phyloP scores from a whole-genome alignment of 306 rosid species.

The Astragalus membranaceus region DNA sequence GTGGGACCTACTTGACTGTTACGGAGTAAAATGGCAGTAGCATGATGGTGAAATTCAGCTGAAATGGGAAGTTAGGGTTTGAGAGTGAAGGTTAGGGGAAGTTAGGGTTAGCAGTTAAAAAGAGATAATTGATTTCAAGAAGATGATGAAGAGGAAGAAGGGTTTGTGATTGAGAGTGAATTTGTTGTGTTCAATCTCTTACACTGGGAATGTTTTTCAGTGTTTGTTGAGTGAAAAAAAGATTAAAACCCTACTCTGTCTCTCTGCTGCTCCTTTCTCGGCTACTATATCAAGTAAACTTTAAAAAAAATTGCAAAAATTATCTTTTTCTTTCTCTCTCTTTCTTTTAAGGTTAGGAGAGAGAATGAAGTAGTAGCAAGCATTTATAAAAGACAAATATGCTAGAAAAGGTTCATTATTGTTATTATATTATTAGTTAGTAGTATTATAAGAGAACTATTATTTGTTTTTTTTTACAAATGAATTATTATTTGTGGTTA shows the following conservation, averaged over 20 bases:
- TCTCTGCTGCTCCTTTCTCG: neutral
- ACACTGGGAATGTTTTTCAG: neutral
- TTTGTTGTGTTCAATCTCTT: neutral
- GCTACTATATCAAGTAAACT: neutral
- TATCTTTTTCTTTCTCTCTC: neutral
- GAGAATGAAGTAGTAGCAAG: neutral
- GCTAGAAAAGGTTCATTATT: too few species aligned
- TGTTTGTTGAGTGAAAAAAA: neutral
- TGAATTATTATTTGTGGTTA: too few species aligned
- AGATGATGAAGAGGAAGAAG: neutral
- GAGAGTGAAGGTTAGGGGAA: constrained; percentile 11
- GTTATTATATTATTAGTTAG: too few species aligned
- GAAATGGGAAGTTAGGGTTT: constrained; percentile 40
- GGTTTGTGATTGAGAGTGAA: neutral
- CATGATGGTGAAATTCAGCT: constrained; percentile 47
- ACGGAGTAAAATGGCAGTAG: constrained; percentile 33
- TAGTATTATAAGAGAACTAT: too few species aligned
- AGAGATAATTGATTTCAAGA: neutral
- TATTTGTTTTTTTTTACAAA: too few species aligned
- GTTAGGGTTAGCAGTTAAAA: constrained; percentile 30
- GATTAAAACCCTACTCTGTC: constrained; percentile 20
- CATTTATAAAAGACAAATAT: too few species aligned
- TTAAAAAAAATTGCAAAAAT: neutral
- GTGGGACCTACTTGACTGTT: constrained; percentile 17
- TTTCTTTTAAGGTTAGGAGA: neutral